Conservation (phyloP, 2,329 filamentous ascomycete species). For the Aspergillus luchuensis region DNA sequence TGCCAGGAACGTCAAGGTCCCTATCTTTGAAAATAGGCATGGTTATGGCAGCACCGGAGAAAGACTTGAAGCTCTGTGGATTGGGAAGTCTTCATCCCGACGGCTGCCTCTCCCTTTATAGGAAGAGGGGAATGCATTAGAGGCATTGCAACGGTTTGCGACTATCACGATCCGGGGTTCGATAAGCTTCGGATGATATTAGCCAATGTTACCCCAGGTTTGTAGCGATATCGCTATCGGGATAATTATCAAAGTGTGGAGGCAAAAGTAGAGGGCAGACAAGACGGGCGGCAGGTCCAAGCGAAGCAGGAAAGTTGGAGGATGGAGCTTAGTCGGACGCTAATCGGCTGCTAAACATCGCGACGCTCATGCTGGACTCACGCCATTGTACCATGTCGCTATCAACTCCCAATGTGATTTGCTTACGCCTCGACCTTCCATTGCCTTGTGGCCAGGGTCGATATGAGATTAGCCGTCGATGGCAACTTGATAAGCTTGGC, state of each 20-base stretch:
- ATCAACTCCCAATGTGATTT: neutral
- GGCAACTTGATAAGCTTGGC: neutral
- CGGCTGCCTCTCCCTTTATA: neutral
- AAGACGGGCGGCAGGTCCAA: neutral
- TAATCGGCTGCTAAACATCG: neutral
- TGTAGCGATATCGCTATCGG: neutral
- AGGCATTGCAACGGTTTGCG: neutral
- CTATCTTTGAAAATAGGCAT: conserved; percentile 2
- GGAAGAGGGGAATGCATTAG: neutral
- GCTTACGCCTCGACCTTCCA: neutral
- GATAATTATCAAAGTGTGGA: neutral
- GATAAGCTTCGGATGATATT: neutral
- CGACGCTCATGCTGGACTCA: neutral
- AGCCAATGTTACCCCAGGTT: neutral
- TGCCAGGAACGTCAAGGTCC: conserved; percentile 2
- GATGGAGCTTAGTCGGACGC: neutral
- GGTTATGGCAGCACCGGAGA: neutral
- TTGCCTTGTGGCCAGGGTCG: neutral
- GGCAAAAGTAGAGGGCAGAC: neutral
- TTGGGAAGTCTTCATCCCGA: neutral
- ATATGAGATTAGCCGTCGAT: neutral
- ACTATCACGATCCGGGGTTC: neutral
- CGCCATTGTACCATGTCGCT: neutral
- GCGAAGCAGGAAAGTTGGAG: neutral
- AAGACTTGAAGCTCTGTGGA: neutral